Percentiles rank a stretch among this genome's conserved stretches.
Evolutionary conservation across 345 rosid genomes (phyloP).

Genomic region (Excoecaria cochinchinensis): DNA sequence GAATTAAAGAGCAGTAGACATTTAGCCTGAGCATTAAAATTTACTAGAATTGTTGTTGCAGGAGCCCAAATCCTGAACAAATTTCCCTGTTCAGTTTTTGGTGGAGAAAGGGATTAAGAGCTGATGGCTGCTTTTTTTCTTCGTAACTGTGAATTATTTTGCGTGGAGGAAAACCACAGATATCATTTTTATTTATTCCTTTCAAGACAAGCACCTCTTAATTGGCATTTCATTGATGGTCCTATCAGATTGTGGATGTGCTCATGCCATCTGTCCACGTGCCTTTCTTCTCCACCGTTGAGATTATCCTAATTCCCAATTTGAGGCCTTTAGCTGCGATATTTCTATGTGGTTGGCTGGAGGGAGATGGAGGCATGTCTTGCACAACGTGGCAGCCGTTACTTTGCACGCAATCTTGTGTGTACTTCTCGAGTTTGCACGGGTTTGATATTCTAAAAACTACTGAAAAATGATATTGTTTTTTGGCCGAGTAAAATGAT

Average conservation of each 20-base stretch:
- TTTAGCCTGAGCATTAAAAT: conserved; percentile 62
- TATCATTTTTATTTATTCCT: neutral
- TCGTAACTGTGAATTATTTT: conserved; percentile 29
- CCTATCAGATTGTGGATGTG: conserved; percentile 5
- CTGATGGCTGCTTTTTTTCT: neutral
- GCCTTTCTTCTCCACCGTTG: neutral
- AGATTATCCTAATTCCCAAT: conserved; percentile 9
- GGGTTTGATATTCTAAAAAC: conserved; percentile 11
- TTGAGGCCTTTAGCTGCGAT: neutral
- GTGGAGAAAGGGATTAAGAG: conserved; percentile 13
- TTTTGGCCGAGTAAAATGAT: too few relatives aligned
- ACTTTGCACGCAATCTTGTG: conserved; percentile 41
- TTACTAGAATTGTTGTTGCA: neutral
- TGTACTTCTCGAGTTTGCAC: conserved; percentile 40
- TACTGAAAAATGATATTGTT: too few relatives aligned
- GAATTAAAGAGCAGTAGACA: conserved; percentile 51
- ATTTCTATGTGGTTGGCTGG: conserved; percentile 23
- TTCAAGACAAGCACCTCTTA: neutral
- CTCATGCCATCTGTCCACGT: conserved; percentile 9
- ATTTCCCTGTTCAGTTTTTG: neutral
- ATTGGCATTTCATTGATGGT: conserved; percentile 1
- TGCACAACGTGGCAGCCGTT: conserved; percentile 31
- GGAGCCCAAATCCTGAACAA: conserved; percentile 6
- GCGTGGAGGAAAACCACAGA: conserved; percentile 21
- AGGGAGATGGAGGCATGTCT: conserved; percentile 12